phyloP scores from a whole-genome alignment of 2,329 filamentous ascomycete genomes.

The Paecilomyces fulvus region DNA sequence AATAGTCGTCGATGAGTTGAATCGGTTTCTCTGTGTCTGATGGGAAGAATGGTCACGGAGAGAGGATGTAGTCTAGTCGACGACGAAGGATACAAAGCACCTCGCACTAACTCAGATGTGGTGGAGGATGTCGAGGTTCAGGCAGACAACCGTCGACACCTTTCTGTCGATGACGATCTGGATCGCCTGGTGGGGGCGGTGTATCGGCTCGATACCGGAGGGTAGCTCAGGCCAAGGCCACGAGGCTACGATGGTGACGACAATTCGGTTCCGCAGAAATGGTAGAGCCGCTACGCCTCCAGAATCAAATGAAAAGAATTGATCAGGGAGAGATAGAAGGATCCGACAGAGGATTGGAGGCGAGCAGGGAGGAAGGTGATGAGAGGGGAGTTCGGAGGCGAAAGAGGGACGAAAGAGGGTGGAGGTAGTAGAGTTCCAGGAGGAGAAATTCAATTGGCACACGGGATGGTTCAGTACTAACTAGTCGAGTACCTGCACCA shows the following conservation, averaged over 20 bases:
- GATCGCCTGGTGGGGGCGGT: not conserved
- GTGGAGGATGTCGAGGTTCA: not conserved
- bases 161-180: not conserved
- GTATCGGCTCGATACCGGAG: not conserved
- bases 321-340: not conserved
- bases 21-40: not conserved
- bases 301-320: not conserved
- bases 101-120: not conserved
- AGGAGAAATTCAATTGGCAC: too few relatives aligned
- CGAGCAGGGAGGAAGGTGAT: not conserved
- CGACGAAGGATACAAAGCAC: not conserved
- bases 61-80: not conserved
- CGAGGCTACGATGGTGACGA: not conserved
- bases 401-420: too few relatives aligned
- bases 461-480: too few relatives aligned
- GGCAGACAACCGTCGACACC: not conserved
- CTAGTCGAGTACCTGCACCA: too few relatives aligned
- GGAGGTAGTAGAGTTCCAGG: not conserved
- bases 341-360: not conserved
- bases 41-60: too few relatives aligned
- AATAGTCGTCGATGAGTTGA: not conserved
- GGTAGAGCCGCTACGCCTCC: not conserved
- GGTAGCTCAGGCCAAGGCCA: not conserved
- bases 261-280: not conserved
- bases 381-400: not conserved